These are phyloP conservation scores for Fraxinus floribunda DNA, from an alignment of 305 asterid species.

Conservation along the genomic window DNA sequence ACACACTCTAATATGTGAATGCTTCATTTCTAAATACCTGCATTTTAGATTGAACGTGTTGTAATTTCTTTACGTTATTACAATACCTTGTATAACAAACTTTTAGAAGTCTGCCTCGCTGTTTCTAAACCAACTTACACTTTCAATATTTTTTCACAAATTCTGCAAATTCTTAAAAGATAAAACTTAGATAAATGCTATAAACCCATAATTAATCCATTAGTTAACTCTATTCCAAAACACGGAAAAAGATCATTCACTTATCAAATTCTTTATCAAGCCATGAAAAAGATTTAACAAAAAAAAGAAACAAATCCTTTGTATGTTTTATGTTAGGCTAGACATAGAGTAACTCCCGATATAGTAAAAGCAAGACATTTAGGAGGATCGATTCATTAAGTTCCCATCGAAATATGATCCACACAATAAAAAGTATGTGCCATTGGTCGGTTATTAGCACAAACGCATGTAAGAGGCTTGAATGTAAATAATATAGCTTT, in stretches of 20 bases:
- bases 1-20: background rate
- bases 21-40: background rate
- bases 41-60: background rate
- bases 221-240: background rate
- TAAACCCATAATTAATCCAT: background rate
- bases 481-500: background rate
- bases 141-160: background rate
- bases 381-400: background rate
- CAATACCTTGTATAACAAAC: background rate
- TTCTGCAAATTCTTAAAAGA: background rate
- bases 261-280: background rate
- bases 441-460: background rate
- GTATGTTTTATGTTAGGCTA: background rate
- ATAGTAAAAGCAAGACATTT: background rate
- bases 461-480: background rate
- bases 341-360: background rate
- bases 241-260: background rate
- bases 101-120: background rate
- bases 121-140: background rate
- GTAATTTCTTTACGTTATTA: background rate
- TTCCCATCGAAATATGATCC: background rate
- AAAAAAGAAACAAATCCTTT: background rate
- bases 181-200: background rate
- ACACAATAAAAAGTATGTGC: background rate
- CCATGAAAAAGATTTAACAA: background rate